Evolutionary conservation across 2,329 filamentous ascomycete genomes (phyloP).

Genomic region (Trichoderma arundinaceum): DNA sequence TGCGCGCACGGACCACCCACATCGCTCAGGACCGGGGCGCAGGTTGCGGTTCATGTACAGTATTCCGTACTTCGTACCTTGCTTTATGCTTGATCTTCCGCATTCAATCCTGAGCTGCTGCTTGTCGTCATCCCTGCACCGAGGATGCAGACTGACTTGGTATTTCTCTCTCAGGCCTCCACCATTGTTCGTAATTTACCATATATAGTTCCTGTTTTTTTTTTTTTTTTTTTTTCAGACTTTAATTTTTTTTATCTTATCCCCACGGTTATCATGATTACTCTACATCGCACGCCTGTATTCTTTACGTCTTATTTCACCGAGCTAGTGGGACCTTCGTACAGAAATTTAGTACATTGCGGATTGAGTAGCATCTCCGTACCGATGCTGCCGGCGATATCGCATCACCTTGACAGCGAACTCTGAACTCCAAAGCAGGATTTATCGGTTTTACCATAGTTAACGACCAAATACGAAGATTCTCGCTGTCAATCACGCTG

Average conservation of each 20-base stretch:
- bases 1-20: slow-evolving; percentile 33
- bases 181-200: not conserved
- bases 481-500: too few species aligned
- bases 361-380: not conserved
- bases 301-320: not conserved
- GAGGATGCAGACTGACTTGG: not conserved
- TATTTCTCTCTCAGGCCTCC: not conserved
- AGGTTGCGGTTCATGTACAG: not conserved
- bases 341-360: not conserved
- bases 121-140: not conserved
- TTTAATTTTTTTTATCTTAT: not conserved
- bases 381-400: not conserved
- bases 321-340: too few species aligned
- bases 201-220: too few species aligned
- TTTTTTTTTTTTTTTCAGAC: not conserved
- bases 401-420: not conserved
- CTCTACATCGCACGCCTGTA: not conserved
- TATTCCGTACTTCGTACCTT: not conserved
- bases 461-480: too few species aligned
- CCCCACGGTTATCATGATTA: not conserved
- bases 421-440: too few species aligned
- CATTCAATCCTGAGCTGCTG: not conserved
- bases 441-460: not conserved
- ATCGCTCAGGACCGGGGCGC: slow-evolving; percentile 1
- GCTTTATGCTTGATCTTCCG: not conserved